Conservation (phyloP, 108 stramenopile species). For the Nitzschia inconspicua region DNA sequence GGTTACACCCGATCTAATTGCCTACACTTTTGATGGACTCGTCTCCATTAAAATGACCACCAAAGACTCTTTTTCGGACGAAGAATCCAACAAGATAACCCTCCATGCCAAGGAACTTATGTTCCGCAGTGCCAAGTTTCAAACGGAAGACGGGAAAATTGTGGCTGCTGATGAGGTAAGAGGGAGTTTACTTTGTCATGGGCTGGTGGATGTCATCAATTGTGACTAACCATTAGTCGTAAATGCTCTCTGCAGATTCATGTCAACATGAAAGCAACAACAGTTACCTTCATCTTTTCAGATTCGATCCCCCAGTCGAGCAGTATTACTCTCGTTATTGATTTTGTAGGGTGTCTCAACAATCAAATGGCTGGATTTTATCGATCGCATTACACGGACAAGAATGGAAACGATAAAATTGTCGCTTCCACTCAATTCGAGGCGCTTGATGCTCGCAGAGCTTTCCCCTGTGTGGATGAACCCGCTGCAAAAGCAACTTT, state of each 20-base stretch:
- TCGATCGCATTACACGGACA: constrained; percentile 79
- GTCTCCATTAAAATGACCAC: constrained; percentile 30
- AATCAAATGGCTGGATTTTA: constrained; percentile 98
- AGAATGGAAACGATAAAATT: constrained; percentile 70
- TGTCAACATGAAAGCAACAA: constrained; percentile 66
- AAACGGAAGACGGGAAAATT: constrained; percentile 2
- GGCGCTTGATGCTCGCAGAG: constrained; percentile 90
- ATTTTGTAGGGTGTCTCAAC: constrained; percentile 82
- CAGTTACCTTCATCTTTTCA: constrained; percentile 70
- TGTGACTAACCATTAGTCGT: neutral
- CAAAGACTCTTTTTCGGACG: constrained; percentile 14
- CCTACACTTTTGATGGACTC: constrained; percentile 76
- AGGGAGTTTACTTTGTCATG: neutral
- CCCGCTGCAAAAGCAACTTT: constrained; percentile 94
- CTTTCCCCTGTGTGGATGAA: constrained; percentile 98
- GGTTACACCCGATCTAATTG: constrained; percentile 76
- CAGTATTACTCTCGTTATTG: constrained; percentile 53
- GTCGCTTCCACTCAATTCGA: constrained; percentile 98
- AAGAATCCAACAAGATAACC: constrained; percentile 46
- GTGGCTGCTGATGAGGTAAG: constrained; percentile 32
- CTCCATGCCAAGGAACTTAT: constrained; percentile 91
- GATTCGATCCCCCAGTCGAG: constrained; percentile 40
- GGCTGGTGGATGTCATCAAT: neutral
- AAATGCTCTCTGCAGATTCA: constrained; percentile 38
- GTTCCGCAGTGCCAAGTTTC: constrained; percentile 58